Evolutionary conservation across 202 grass and related monocot species (phyloP), one percentile per base, ranked within the genome.

Genomic region (Musa balbisiana): DNA sequence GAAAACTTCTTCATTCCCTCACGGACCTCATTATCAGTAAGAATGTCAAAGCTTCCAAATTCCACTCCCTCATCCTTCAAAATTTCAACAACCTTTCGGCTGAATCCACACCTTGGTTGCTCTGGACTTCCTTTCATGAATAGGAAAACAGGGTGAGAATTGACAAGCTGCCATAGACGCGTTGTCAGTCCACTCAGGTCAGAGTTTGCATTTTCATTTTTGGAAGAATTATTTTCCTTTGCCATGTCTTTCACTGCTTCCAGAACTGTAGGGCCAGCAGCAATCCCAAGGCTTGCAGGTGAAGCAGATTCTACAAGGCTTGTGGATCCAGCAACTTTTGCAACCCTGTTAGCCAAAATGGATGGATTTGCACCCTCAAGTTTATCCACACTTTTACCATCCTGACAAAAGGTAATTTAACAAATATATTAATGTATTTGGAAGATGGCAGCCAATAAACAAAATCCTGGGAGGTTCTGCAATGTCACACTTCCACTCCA

Each of bases 61-160:
- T 89, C 63, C 59, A 98, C 87, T 13, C 91, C 95, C 85, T 92
- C 89, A 68, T 80, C 83, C 79, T 88, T 89, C 83, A 98, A 78
- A 84, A 93, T 86, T 49, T 88, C 84, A 67, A 94, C 87, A 51
- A 94, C 88, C 83, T 80, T 94, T 72, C 84, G 79, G 66, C 95
- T 98, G 81, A 94, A 98, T 80, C 88, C 85, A 86, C 95, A 98
- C 78, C 85, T 94, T 59, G 95, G 95, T 67, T 94, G 69, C n/a
- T 89, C 88, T 27, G 89, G 91, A 76, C 59, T 88, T 82, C 95
- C 95, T 83, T 98, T 98, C 91, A 98, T 94, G 73, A 98, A 92
- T 69, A 98, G 78, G 65, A 98, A 83, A 75, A 98, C 81, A 53
- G 79, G 85, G 80, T 84, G 72, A 54, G 95, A 92, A 70, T 92